phyloP scores from a whole-genome alignment of 768 basidiomycete species.

The Rhodocollybia butyracea region DNA sequence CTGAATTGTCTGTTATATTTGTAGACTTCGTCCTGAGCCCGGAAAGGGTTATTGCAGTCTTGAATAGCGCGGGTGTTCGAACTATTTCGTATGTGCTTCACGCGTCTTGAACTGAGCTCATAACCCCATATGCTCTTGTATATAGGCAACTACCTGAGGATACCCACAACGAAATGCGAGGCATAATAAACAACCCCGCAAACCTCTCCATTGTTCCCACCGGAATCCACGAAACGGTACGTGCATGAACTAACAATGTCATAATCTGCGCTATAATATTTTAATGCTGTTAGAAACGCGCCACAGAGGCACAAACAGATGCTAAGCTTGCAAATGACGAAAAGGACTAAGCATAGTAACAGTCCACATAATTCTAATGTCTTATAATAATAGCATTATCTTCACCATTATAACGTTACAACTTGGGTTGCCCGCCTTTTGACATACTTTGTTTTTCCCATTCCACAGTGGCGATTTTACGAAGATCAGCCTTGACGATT shows the following conservation, averaged over 20 bases:
- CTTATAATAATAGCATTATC: no score
- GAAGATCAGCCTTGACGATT: constrained; percentile 3
- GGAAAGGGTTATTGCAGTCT: neutral
- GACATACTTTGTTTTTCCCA: neutral
- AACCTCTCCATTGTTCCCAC: constrained; percentile 2
- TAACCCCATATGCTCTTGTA: neutral
- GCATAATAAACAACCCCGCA: neutral
- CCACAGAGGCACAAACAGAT: neutral
- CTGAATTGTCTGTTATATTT: neutral
- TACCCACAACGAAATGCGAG: neutral
- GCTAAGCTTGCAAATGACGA: no score
- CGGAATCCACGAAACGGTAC: neutral
- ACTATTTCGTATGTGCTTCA: neutral
- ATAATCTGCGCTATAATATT: neutral
- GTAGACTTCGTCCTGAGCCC: neutral
- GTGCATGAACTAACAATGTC: neutral
- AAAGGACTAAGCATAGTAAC: neutral
- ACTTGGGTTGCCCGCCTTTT: neutral
- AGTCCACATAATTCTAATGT: no score
- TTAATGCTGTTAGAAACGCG: neutral
- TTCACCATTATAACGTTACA: no score
- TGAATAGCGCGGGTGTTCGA: neutral
- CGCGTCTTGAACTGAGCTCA: neutral
- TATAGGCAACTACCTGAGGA: constrained; percentile 4
- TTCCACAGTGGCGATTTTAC: constrained; percentile 1